Percentiles rank a stretch among this genome's conserved stretches.
phyloP scores from a whole-genome alignment of 2,329 filamentous ascomycete genomes.

The Pseudonectria buxi region DNA sequence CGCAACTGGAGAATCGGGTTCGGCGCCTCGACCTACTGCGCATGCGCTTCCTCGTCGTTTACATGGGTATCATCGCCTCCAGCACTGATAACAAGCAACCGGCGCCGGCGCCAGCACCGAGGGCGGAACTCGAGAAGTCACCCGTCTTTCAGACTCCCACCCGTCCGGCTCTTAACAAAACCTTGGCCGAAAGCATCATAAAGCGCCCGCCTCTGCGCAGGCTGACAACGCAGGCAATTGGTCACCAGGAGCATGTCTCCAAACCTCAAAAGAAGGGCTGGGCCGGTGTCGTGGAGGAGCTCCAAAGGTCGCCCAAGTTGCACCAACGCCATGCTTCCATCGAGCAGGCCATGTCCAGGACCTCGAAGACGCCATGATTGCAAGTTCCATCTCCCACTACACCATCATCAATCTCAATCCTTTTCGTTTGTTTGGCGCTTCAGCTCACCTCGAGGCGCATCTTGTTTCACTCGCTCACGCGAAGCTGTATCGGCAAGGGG shows the following conservation, averaged over 20 bases:
- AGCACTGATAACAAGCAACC: slow-evolving; percentile 27
- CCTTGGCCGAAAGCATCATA: slow-evolving; percentile 37
- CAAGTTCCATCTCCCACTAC: neutral
- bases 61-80: slow-evolving; percentile 51
- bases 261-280: slow-evolving; percentile 48
- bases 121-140: slow-evolving; percentile 30
- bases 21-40: slow-evolving; percentile 53
- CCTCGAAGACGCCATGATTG: slow-evolving; percentile 25
- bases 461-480: no score
- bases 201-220: slow-evolving; percentile 44
- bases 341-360: slow-evolving; percentile 46
- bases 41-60: slow-evolving; percentile 59
- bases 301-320: slow-evolving; percentile 54
- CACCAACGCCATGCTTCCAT: slow-evolving; percentile 57
- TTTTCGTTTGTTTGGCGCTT: no score
- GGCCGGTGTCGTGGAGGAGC: slow-evolving; percentile 56
- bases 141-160: slow-evolving; percentile 22
- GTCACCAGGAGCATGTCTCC: slow-evolving; percentile 42
- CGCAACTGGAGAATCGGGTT: slow-evolving; percentile 49
- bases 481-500: no score
- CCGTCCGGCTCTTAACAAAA: slow-evolving; percentile 32
- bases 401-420: neutral
- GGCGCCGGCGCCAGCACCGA: slow-evolving; percentile 20
- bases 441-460: no score
- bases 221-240: slow-evolving; percentile 47